These are phyloP conservation scores for Monilinia polystroma DNA, from an alignment of 2,329 filamentous ascomycete species.

Conservation along the genomic window DNA sequence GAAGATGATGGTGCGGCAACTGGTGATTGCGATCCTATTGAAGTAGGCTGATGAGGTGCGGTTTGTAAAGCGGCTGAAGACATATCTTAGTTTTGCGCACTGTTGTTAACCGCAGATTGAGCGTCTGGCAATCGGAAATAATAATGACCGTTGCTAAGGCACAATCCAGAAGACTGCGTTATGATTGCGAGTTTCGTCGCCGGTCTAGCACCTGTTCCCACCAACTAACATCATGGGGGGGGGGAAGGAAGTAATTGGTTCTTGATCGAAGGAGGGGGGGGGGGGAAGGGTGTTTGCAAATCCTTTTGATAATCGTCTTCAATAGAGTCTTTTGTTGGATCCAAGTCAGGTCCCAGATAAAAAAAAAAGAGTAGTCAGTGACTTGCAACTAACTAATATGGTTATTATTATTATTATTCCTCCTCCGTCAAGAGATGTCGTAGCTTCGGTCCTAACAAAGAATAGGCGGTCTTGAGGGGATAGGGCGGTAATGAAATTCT, in stretches of 20 bases:
- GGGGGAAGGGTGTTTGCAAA: too few species aligned
- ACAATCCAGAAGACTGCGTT: conserved; percentile 12
- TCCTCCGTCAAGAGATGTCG: conserved; percentile 2
- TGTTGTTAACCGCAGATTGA: conserved; percentile 24
- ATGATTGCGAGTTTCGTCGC: conserved; percentile 35
- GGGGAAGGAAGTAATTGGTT: background rate
- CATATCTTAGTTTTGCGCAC: conserved; percentile 48
- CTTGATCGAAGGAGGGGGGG: background rate
- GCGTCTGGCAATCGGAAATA: conserved; percentile 19
- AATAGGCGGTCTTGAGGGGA: conserved; percentile 17
- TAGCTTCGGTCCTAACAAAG: conserved; percentile 2
- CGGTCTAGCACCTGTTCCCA: conserved; percentile 43
- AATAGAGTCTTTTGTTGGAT: background rate
- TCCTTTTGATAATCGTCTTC: conserved; percentile 3
- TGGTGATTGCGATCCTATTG: conserved; percentile 49
- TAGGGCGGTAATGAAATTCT: conserved; percentile 4
- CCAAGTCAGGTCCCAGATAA: conserved; percentile 15
- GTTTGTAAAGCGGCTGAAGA: conserved; percentile 64
- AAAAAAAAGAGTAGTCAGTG: conserved; percentile 21
- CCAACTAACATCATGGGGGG: conserved; percentile 47
- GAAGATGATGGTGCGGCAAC: conserved; percentile 46
- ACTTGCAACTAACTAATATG: conserved; percentile 8
- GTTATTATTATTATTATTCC: conserved; percentile 17
- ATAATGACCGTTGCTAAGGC: conserved; percentile 17
- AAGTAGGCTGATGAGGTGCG: conserved; percentile 53